Evolutionary conservation across 1,139 yeast genomes (phyloP).

Genomic region (Zygoascus meyerae): DNA sequence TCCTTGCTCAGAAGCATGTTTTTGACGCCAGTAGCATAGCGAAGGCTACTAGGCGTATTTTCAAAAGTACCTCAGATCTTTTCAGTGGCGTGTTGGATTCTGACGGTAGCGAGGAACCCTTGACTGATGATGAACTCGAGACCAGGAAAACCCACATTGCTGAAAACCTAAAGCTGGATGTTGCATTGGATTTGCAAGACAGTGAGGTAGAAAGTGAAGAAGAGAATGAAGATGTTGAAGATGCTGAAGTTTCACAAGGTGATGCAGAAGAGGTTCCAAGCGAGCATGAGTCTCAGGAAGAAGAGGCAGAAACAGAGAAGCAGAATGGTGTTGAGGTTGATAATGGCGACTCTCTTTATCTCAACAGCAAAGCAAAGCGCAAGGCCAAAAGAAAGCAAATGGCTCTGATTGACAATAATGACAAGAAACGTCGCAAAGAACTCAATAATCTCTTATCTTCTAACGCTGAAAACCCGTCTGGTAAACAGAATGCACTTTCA

Average conservation of each 20-base stretch:
- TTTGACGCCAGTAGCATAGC: constrained; percentile 13
- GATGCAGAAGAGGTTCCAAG: constrained; percentile 5
- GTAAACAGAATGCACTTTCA: neutral
- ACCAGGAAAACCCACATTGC: neutral
- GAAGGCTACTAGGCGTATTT: constrained; percentile 8
- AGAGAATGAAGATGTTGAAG: constrained; percentile 11
- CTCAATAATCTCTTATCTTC: neutral
- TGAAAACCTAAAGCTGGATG: constrained; percentile 1
- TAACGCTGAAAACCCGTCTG: too few species aligned
- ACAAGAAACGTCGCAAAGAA: constrained; percentile 3
- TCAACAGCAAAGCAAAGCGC: constrained; percentile 15
- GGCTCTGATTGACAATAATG: neutral
- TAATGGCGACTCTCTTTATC: constrained; percentile 8
- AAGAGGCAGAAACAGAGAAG: constrained; percentile 1
- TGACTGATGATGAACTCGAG: neutral
- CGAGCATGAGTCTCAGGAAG: neutral
- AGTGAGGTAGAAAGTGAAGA: constrained; percentile 17
- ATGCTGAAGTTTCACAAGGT: constrained; percentile 6
- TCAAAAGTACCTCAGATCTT: constrained; percentile 1
- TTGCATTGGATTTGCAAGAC: constrained; percentile 15
- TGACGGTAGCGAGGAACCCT: neutral
- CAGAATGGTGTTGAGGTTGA: constrained; percentile 8
- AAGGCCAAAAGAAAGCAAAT: constrained; percentile 15
- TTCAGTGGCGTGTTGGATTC: constrained; percentile 4
- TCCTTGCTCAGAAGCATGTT: constrained; percentile 17